Evolutionary conservation across 805 yeast species (phyloP), one percentile per base, ranked within the genome.

Genomic region (Kodamaea restingae): DNA sequence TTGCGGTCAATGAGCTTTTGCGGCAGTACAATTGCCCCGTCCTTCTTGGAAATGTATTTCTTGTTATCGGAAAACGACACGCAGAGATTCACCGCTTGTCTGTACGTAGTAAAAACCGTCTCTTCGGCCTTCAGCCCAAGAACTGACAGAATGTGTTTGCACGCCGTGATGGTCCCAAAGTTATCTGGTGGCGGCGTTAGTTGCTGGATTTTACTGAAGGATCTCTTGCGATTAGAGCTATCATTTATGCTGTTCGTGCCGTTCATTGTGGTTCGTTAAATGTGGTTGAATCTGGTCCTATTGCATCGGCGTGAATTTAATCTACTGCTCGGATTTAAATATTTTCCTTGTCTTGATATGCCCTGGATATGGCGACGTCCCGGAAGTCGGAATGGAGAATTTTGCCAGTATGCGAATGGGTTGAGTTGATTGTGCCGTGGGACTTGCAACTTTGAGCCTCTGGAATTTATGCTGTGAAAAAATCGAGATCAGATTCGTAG

Each of bases 1-100:
- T 73, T 71, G 38, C 73, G 54, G 22, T 57, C 62, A 34, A 66
- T 47, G 28, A 80, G 55, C 37, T 63, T 61, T 10, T 48, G 50
- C 28, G 52, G 61, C 18, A 73, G 67, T 4, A 71, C 51, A 7
- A 57, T 50, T 25, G 59, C 50, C 14, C 67, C 60, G 31, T 75
- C 76, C 44, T 63, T 67, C 41, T 53, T 59, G 31, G 52, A 51
- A 5, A 52, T 55, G 47, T 57, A 65, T 20, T 47, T 46, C 31
- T 55, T 50, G 36, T 43, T 42, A 14, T 63, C 56, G 37, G 60
- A 52, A 27, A 61, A 50, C 11, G 61, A 52, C 46, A 60, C 68
- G 17, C 74, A 63, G 7, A 78, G 65, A 29, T 67, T 71, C 42
- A 76, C 67, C 2, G 77, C 81, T 41, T 76, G 75, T 33, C 62